Conservation (phyloP, 1,139 yeast genomes). For the Sugiyamaella castrensis region DNA sequence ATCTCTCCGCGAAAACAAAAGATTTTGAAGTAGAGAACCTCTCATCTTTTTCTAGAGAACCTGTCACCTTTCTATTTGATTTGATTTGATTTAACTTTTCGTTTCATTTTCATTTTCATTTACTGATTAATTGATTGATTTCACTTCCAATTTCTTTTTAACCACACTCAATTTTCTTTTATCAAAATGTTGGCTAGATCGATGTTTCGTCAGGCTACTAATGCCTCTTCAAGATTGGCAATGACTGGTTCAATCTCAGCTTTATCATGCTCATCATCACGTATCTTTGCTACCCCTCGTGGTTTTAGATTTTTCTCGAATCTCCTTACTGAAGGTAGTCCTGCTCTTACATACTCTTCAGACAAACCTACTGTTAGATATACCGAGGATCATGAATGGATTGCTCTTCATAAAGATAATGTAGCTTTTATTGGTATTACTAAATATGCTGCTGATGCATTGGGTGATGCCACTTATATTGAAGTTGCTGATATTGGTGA, state of each 20-base stretch:
- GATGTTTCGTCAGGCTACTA: slow-evolving; percentile 20
- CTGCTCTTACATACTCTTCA: slow-evolving; percentile 50
- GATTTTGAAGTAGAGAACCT: background rate
- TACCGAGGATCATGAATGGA: slow-evolving; percentile 95
- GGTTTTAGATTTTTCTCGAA: slow-evolving; percentile 35
- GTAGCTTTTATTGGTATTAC: slow-evolving; percentile 83
- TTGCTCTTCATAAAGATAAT: slow-evolving; percentile 80
- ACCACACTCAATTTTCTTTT: no score
- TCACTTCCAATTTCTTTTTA: background rate
- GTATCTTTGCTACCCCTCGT: slow-evolving; percentile 9
- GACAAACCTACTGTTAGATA: slow-evolving; percentile 49
- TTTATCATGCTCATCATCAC: slow-evolving; percentile 5
- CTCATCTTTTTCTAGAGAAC: no score
- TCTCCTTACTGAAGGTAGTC: slow-evolving; percentile 51
- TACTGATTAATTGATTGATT: background rate
- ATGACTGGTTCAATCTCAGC: slow-evolving; percentile 13
- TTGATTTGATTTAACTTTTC: no score
- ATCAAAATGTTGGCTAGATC: slow-evolving; percentile 15
- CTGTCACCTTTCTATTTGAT: no score
- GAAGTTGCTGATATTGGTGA: slow-evolving; percentile 83
- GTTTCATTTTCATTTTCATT: background rate
- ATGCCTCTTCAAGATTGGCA: slow-evolving; percentile 14
- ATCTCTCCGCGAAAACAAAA: no score
- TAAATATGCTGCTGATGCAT: slow-evolving; percentile 93
- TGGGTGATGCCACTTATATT: slow-evolving; percentile 93